Conservation (phyloP, 768 basidiomycete genomes). For the Auriscalpium vulgare region DNA sequence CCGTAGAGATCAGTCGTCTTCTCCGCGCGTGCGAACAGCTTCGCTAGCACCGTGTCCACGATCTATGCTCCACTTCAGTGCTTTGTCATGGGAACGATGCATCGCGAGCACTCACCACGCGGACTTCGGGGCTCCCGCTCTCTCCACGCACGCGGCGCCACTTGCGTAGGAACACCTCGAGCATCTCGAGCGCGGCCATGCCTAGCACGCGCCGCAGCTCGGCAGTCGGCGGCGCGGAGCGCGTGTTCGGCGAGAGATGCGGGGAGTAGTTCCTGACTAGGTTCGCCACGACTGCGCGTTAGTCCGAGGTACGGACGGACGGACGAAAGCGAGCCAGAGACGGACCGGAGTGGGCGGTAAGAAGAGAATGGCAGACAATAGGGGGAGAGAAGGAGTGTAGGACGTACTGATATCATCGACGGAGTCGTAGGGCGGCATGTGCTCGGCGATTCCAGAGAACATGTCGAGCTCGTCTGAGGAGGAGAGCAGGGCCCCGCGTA, state of each 20-base stretch:
- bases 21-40: constrained; percentile 56
- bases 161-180: constrained; percentile 59
- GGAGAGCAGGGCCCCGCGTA: constrained; percentile 58
- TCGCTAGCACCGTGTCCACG: constrained; percentile 77
- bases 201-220: constrained; percentile 59
- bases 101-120: constrained; percentile 12
- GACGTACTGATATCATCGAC: constrained; percentile 86
- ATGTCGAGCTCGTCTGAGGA: constrained; percentile 53
- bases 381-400: constrained; percentile 9
- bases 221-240: constrained; percentile 58
- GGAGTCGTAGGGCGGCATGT: constrained; percentile 58
- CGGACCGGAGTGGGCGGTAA: constrained; percentile 15
- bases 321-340: constrained; percentile 17
- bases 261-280: constrained; percentile 91
- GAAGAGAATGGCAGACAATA: constrained; percentile 10
- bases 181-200: constrained; percentile 66
- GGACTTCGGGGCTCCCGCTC: constrained; percentile 19
- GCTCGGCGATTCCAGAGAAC: constrained; percentile 67
- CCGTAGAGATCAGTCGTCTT: constrained; percentile 55
- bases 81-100: background rate
- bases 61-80: constrained; percentile 32
- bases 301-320: constrained; percentile 45
- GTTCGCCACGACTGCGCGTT: constrained; percentile 75
- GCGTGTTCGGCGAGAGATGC: constrained; percentile 65
- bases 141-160: constrained; percentile 41